Evolutionary conservation across 345 rosid species (phyloP).

Genomic region (Pelargonium nanum): DNA sequence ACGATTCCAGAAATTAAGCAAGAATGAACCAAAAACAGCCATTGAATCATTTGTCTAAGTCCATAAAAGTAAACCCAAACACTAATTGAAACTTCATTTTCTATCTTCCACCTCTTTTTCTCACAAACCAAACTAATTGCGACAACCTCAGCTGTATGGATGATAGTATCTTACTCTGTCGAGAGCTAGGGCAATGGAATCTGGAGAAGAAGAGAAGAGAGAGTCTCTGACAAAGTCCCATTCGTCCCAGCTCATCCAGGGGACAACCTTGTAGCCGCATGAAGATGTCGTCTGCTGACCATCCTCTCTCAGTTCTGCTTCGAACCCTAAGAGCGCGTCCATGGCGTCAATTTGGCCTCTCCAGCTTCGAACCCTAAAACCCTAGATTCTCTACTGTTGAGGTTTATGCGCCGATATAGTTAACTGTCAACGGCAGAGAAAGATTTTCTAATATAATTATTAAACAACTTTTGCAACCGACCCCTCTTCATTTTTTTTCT

Average conservation of each 20-base stretch:
- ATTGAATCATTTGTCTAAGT: too few relatives aligned
- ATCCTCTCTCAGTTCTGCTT: neutral
- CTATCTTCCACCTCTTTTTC: neutral
- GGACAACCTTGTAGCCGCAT: conserved; percentile 52
- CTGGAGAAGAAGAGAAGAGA: conserved; percentile 65
- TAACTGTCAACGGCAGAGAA: too few relatives aligned
- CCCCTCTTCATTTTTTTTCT: too few relatives aligned
- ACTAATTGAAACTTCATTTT: neutral
- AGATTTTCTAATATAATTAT: too few relatives aligned
- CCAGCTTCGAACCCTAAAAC: neutral
- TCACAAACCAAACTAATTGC: neutral
- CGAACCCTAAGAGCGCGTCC: neutral
- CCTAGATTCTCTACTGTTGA: neutral
- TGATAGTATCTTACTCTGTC: conserved; percentile 38
- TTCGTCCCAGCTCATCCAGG: conserved; percentile 89
- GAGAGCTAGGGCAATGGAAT: conserved; percentile 42
- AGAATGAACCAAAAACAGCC: too few relatives aligned
- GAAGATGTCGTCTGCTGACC: conserved; percentile 16
- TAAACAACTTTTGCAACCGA: too few relatives aligned
- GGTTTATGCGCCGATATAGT: neutral
- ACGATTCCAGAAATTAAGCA: neutral
- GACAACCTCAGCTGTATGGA: neutral
- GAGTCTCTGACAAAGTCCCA: conserved; percentile 76
- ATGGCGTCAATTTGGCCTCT: neutral
- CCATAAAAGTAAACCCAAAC: neutral